These are phyloP conservation scores for Gentiana macrophylla DNA, from an alignment of 257 asterid species.

Conservation along the genomic window DNA sequence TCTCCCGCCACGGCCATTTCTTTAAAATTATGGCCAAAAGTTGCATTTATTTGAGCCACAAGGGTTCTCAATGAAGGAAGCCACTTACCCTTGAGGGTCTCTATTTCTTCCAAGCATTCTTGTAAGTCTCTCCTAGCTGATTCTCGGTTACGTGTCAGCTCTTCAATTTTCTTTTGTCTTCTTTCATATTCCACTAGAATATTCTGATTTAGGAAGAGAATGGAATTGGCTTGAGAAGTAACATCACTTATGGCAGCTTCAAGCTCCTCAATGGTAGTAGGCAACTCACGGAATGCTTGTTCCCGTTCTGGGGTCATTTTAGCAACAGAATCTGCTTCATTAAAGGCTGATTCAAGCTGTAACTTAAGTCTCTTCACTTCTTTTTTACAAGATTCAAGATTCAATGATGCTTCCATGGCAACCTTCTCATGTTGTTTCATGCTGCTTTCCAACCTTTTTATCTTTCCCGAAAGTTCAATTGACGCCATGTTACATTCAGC, in stretches of 20 bases:
- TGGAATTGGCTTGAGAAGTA: constrained; percentile 68
- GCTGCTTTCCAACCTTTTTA: constrained; percentile 72
- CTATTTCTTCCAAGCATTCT: constrained; percentile 39
- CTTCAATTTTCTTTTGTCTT: constrained; percentile 74
- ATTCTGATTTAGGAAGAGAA: constrained; percentile 74
- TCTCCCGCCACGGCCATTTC: constrained; percentile 99
- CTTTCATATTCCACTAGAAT: constrained; percentile 81
- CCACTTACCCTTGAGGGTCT: constrained; percentile 78
- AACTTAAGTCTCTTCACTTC: constrained; percentile 25
- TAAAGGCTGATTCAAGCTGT: constrained; percentile 48
- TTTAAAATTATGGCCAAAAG: constrained; percentile 80
- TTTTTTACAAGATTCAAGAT: constrained; percentile 42
- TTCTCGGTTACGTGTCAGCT: constrained; percentile 46
- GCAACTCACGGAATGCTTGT: constrained; percentile 85
- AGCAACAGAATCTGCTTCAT: constrained; percentile 64
- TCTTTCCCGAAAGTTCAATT: constrained; percentile 66
- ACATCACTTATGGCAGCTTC: constrained; percentile 75
- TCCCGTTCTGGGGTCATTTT: constrained; percentile 52
- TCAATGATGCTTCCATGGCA: constrained; percentile 52
- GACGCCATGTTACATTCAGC: constrained; percentile 54
- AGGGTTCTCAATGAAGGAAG: constrained; percentile 74
- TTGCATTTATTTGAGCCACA: constrained; percentile 66
- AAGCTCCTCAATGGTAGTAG: constrained; percentile 79
- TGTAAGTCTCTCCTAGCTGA: constrained; percentile 47
- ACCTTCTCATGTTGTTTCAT: constrained; percentile 58